Evolutionary conservation across 2,329 filamentous ascomycete species (phyloP), one percentile per base, ranked within the genome.

Genomic region (Epichloe amarillans): DNA sequence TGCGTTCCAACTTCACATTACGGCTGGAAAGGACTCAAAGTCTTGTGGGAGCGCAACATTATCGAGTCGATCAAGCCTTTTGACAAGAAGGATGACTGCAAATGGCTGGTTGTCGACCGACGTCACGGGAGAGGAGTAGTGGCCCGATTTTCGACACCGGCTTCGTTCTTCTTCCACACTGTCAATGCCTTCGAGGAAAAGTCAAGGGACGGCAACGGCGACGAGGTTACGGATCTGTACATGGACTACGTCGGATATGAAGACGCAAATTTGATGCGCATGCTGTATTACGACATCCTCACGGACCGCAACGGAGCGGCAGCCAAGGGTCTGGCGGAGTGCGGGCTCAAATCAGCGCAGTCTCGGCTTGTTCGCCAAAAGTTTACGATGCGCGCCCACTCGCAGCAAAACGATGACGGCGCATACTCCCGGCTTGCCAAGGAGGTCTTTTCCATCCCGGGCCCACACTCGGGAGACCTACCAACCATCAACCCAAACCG

Each of bases 101-200:
- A 67, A 30, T 94, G 88, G 88, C 80, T 86, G 55, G 77, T 94
- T 0, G 66, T 94, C 17, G 86, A 93, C 61, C 79, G 87, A 1
- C 71, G 62, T 3, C 66, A 71, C 2, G 75, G 72, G 4, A 72
- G 72, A 46, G 86, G 87, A 0, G 68, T 93, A 0, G 74, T 93
- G 0, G 83, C 79, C 7, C 77, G 74, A 2, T 90, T 85, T 59
- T 75, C 82, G 17, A 83, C 79, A 15, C 73, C 78, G 0, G 76
- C 84, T 0, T 82, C 82, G 45, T 94, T 90, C 70, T 83, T 80
- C 65, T 94, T 94, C 64, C 88, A 95, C 66, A 79, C 78, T 0
- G 71, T 88, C 61, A 94, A 94, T 57, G 78, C 86, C 0, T 93
- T 82, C 62, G 85, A 91, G 59, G 76, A 86, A 55, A 55, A 59